These are phyloP conservation scores for Termitomyces sp. DNA, from an alignment of 1,284 basidiomycete genomes.

Conservation along the genomic window DNA sequence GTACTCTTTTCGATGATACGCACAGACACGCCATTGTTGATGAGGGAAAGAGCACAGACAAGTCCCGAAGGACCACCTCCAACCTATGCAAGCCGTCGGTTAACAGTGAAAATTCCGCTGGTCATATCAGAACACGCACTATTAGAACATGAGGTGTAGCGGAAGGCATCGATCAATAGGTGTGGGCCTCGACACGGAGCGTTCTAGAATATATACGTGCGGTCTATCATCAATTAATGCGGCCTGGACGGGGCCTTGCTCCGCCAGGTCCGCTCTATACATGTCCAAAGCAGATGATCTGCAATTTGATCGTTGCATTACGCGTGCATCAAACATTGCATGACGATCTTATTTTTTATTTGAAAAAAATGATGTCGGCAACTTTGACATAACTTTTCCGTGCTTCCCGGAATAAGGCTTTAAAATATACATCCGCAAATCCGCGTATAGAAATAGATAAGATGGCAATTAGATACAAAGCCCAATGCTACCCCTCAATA, in stretches of 20 bases:
- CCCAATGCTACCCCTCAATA: constrained; percentile 29
- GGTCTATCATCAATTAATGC: not conserved
- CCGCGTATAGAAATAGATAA: constrained; percentile 1
- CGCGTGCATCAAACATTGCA: not conserved
- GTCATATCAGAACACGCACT: constrained; percentile 11
- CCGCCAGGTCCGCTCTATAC: not conserved
- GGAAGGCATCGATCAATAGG: constrained; percentile 5
- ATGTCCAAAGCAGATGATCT: not conserved
- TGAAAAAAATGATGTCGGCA: not conserved
- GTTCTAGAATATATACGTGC: constrained; percentile 8
- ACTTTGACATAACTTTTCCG: not conserved
- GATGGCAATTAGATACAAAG: constrained; percentile 19
- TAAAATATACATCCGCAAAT: constrained; percentile 3
- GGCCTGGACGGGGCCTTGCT: not conserved
- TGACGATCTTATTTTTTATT: not conserved
- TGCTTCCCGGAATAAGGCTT: not conserved
- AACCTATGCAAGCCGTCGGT: constrained; percentile 18
- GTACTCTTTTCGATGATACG: constrained; percentile 35
- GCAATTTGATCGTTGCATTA: not conserved
- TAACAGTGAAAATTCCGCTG: not conserved
- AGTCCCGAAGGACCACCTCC: constrained; percentile 38
- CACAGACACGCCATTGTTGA: constrained; percentile 33
- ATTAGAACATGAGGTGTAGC: constrained; percentile 20
- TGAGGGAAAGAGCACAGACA: constrained; percentile 30
- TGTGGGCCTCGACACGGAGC: not conserved